Base-by-base conservation (phyloP, 495 filamentous ascomycete genomes). In the Penicillium dipodomyicola region DNA sequence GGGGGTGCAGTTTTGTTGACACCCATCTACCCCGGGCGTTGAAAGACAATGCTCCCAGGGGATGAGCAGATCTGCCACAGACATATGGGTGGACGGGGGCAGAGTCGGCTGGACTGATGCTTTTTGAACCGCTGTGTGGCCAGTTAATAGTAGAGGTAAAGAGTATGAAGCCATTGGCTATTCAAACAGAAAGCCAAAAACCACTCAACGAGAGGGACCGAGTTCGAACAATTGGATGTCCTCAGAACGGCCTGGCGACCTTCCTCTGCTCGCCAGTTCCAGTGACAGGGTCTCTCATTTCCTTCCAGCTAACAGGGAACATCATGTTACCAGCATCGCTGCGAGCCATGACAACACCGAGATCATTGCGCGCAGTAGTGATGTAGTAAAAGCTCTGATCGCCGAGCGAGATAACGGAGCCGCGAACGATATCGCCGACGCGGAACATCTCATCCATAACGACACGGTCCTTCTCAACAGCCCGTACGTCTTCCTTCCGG, bases 381-480 rank as follows among this genome's bases (percentile, higher is more conserved):
- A 96, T 76, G 72, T 97, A 98, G 71, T 96, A 97, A 64, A 89
- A 95, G 43, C 86, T 84, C 72, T 96, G 91, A 72, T 98, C 94
- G 20, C 94, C 94, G 3, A 97, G 72, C 9, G 88, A 93, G 49
- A 96, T 92, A 65, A 98, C 92, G 23, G 88, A 82, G 12, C 90
- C 94, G 52, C 92, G 79, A 39, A 98, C 90, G 57, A 98, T 85
- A 80, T 98, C 94, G 0, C 94, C 94, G 12, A 93, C 90, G 56
- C 93, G 80, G 70, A 97, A 98, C 72, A 87, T 90, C 66, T 96
- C 91, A 62, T 87, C 85, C 59, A 96, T 87, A 67, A 89, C 89
- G 22, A 97, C 91, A 52, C 85, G 87, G 57, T 98, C 94, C 75
- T 96, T 96, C 81, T 98, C 94, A 39, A 93, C 96, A 17, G 90